Percentiles rank a stretch among this genome's conserved stretches.
phyloP scores from a whole-genome alignment of 1,284 basidiomycete genomes.

The Pseudozyma pruni region DNA sequence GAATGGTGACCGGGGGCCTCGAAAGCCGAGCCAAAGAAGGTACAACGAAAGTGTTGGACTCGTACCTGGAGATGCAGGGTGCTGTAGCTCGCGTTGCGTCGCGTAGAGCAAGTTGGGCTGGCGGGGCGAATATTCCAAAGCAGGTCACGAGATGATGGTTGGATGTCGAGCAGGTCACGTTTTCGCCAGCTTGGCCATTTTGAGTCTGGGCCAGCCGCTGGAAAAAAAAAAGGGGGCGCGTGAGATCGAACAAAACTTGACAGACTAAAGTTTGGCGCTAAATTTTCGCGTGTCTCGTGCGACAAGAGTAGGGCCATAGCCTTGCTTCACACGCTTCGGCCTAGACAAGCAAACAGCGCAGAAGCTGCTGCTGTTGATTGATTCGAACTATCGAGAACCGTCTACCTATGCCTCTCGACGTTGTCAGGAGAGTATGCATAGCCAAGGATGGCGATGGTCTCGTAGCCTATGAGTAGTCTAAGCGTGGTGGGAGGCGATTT shows the following conservation, averaged over 20 bases:
- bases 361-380: too few relatives aligned
- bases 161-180: slow-evolving; percentile 46
- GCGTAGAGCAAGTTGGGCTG: slow-evolving; percentile 21
- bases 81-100: slow-evolving; percentile 20
- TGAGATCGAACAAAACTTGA: slow-evolving; percentile 8
- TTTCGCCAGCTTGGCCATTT: slow-evolving; percentile 7
- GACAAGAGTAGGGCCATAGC: too few relatives aligned
- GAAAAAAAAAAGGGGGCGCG: background rate
- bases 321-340: too few relatives aligned
- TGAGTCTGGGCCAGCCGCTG: background rate
- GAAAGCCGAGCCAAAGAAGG: background rate
- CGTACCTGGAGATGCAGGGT: slow-evolving; percentile 21
- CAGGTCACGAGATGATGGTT: slow-evolving; percentile 54
- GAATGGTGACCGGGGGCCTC: background rate
- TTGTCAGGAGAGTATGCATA: too few relatives aligned
- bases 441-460: too few relatives aligned
- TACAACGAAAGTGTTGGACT: slow-evolving; percentile 25
- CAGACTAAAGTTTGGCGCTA: background rate
- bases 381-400: too few relatives aligned
- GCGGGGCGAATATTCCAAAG: slow-evolving; percentile 20
- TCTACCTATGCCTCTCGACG: too few relatives aligned
- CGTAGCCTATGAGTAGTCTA: too few relatives aligned
- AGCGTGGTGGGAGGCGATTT: slow-evolving; percentile 8
- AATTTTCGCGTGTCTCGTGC: slow-evolving; percentile 1
- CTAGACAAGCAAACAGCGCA: too few relatives aligned